These are phyloP conservation scores for Trifolium fragiferum DNA, from an alignment of 306 rosid species.

Conservation along the genomic window DNA sequence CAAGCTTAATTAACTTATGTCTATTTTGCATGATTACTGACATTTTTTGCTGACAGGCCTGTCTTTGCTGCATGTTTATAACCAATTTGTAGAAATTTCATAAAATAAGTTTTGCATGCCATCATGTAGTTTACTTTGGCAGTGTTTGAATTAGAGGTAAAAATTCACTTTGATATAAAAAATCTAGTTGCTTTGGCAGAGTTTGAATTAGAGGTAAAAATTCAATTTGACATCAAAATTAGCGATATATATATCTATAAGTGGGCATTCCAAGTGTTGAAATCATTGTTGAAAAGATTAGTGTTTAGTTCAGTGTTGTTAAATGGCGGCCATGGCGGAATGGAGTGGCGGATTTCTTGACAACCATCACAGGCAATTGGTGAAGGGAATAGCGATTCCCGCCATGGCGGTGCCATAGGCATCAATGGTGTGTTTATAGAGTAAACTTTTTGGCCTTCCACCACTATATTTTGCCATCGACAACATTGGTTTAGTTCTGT, in stretches of 20 bases:
- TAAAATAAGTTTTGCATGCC: slow-evolving; percentile 36
- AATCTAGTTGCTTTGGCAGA: slow-evolving; percentile 10
- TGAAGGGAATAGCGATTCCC: not conserved
- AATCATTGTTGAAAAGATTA: slow-evolving; percentile 20
- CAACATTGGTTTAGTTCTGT: not conserved
- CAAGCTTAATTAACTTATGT: slow-evolving; percentile 12
- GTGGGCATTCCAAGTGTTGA: slow-evolving; percentile 24
- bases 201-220: slow-evolving; percentile 7
- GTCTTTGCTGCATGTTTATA: slow-evolving; percentile 9
- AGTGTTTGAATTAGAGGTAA: slow-evolving; percentile 7
- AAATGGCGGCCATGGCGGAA: not conserved
- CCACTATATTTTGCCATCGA: not conserved
- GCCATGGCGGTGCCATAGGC: not conserved
- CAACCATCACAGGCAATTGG: not conserved
- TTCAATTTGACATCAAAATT: slow-evolving; percentile 14
- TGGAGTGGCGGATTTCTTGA: not conserved
- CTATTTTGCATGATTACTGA: slow-evolving; percentile 33
- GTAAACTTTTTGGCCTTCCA: not conserved
- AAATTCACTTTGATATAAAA: too few species aligned
- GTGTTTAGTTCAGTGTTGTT: not conserved
- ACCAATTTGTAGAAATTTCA: slow-evolving; percentile 28
- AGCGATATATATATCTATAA: slow-evolving; percentile 17
- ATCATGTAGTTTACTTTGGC: slow-evolving; percentile 27
- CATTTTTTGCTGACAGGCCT: slow-evolving; percentile 28
- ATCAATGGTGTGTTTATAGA: not conserved